phyloP scores from a whole-genome alignment of 257 asterid genomes.

The Buddleja alternifolia region DNA sequence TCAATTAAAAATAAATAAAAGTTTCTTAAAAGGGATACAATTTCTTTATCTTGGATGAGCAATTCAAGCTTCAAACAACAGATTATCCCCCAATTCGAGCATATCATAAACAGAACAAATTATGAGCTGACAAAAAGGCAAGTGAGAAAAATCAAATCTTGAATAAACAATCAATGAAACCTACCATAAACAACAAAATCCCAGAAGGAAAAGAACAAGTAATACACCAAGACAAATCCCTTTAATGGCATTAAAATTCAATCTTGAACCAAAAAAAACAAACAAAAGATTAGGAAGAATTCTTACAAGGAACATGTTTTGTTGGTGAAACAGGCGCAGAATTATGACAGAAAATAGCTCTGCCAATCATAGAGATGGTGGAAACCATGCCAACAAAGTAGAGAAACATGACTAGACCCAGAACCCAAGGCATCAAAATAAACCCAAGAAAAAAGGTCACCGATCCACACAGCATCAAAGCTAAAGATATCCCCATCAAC shows the following conservation, averaged over 20 bases:
- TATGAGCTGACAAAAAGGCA: too few species aligned
- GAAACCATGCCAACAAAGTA: constrained; percentile 75
- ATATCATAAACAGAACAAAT: background rate
- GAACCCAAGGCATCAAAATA: constrained; percentile 87
- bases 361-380: constrained; percentile 69
- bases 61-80: background rate
- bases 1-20: background rate
- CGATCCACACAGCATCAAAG: constrained; percentile 87
- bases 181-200: background rate
- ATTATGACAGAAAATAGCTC: constrained; percentile 46
- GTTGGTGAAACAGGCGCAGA: constrained; percentile 41
- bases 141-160: background rate
- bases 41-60: background rate
- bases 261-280: background rate
- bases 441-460: constrained; percentile 83
- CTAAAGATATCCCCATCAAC: constrained; percentile 68
- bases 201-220: background rate
- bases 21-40: background rate
- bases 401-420: constrained; percentile 53
- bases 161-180: background rate
- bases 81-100: background rate
- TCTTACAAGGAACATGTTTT: constrained; percentile 46
- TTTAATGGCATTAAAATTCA: background rate
- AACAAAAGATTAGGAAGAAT: background rate
- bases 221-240: background rate